These are phyloP conservation scores for Lasiodiplodia theobromae DNA, from an alignment of 2,329 filamentous ascomycete species.

Conservation along the genomic window DNA sequence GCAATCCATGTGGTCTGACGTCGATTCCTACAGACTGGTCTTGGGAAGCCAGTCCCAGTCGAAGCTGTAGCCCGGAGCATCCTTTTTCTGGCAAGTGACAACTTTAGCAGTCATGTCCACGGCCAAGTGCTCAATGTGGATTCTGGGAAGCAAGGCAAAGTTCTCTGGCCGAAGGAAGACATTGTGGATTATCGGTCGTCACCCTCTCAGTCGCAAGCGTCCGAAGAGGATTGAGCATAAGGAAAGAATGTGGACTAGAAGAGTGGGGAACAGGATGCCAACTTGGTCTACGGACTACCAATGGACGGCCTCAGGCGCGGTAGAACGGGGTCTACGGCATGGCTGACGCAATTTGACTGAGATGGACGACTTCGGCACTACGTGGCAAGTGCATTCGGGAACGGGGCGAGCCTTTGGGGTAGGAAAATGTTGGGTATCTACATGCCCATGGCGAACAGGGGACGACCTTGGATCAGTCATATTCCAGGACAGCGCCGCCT, in stretches of 20 bases:
- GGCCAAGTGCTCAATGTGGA: slow-evolving; percentile 56
- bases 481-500: background rate
- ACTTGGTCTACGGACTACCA: background rate
- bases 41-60: slow-evolving; percentile 48
- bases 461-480: background rate
- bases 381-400: background rate
- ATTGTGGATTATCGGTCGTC: background rate
- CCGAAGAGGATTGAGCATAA: background rate
- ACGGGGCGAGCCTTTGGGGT: background rate
- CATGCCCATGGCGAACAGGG: background rate
- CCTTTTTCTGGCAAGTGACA: slow-evolving; percentile 56
- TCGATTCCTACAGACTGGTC: slow-evolving; percentile 39
- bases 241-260: background rate
- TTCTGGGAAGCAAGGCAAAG: slow-evolving; percentile 54
- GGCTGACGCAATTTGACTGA: background rate
- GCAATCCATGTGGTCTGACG: background rate
- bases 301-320: background rate
- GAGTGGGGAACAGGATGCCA: background rate
- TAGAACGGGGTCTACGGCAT: background rate
- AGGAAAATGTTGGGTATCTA: background rate
- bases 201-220: background rate
- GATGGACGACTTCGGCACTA: background rate
- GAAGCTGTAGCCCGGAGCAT: slow-evolving; percentile 54
- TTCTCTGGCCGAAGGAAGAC: slow-evolving; percentile 50
- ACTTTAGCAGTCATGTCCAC: slow-evolving; percentile 53